Evolutionary conservation across 805 yeast genomes (phyloP), one percentile per base, ranked within the genome.

Genomic region (Isabelozyma rhagii): DNA sequence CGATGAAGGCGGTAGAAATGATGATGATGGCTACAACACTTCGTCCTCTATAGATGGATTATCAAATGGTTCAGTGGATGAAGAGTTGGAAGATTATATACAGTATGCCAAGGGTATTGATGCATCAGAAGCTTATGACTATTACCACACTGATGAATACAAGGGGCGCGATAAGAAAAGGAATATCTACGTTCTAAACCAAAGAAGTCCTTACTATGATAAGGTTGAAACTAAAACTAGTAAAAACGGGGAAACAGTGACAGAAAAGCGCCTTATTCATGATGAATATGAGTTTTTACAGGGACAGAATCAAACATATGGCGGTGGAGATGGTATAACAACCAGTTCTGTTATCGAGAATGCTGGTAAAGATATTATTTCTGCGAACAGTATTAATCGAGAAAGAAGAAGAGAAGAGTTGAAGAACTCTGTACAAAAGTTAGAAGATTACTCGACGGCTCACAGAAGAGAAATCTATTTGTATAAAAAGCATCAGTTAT

Each of bases 401-500:
- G 71, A 66, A 45, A 55, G 49, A 11, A 54, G 74, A 47, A 51
- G 72, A 39, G 45, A 44, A 3, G 64, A 54, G 18, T 52, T 67
- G 8, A 36, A 45, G 3, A 53, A 53, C 28, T 51, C 59, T 15
- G 31, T 53, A 5, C 41, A 51, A 1, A 55, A 59, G 25, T 42
- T 71, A 8, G 60, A 62, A 40, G 49, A 49, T 1, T 63, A 50
- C 50, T 55, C 56, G 27, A 31, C 46, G 3, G 11, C 41, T 4
- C 43, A 67, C 44, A 50, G 63, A 34, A 49, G 55, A 5, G 54
- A 56, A 17, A 44, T 66, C 1, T 70, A 63, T 51, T 47, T 53
- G 3, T 27, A 49, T 4, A 57, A 56, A 41, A 68, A 64, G 50
- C 54, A 49, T n/a, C 54, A 60, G 45, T 55, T 72, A 8, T 50